Percentiles rank a stretch among this genome's conserved stretches.
Evolutionary conservation across 371 early-diverging fungal species (phyloP).

Genomic region (Circinella umbellata): DNA sequence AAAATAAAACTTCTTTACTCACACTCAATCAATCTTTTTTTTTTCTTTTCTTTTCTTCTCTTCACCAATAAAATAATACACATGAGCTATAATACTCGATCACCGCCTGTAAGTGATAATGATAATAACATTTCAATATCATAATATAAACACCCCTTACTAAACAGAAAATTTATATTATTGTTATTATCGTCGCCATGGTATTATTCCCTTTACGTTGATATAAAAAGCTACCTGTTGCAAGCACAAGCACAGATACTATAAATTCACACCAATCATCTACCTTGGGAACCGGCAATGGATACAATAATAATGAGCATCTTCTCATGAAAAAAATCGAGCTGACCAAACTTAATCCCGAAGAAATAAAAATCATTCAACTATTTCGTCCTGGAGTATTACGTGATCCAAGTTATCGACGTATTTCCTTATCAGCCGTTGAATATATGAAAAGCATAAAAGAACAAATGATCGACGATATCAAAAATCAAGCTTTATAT

Average conservation of each 20-base stretch:
- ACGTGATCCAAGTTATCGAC: slow-evolving; percentile 17
- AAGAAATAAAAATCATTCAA: slow-evolving; percentile 8
- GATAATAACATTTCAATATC: too few species aligned
- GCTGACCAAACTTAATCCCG: background rate
- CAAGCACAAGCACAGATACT: background rate
- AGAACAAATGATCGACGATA: slow-evolving; percentile 14
- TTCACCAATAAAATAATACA: too few species aligned
- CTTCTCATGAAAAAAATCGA: slow-evolving; percentile 1
- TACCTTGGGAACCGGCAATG: background rate
- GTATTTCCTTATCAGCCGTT: slow-evolving; percentile 9
- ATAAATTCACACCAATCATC: background rate
- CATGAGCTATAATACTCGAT: too few species aligned
- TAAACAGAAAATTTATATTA: background rate
- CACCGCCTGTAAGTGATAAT: too few species aligned
- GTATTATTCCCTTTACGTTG: background rate
- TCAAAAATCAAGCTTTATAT: background rate
- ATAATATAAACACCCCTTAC: too few species aligned
- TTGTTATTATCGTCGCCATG: background rate
- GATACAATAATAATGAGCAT: background rate
- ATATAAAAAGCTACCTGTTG: background rate
- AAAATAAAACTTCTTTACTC: too few species aligned
- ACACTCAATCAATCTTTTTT: too few species aligned
- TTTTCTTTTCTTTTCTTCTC: background rate
- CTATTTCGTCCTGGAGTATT: slow-evolving; percentile 18
- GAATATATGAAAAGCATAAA: slow-evolving; percentile 14